Evolutionary conservation across 2,329 filamentous ascomycete genomes (phyloP), one percentile per base, ranked within the genome.

Genomic region (Hymenoscyphus linearis): DNA sequence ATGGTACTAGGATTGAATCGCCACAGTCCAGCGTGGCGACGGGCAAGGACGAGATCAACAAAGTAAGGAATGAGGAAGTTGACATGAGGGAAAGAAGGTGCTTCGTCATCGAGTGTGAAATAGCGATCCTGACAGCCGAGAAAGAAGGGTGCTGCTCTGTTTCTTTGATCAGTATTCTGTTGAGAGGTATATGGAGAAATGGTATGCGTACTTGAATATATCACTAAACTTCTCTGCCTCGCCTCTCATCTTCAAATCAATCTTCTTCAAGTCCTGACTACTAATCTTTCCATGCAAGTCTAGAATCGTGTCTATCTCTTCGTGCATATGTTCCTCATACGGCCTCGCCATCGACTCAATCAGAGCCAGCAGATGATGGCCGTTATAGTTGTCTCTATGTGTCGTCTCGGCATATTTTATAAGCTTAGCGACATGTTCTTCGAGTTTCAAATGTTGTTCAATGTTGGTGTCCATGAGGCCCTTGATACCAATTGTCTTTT

Each of bases 391-490:
- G 5, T 69, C 65, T 4, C 65, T 65, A 14, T 54, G 44, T 2
- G 69, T 71, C 5, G 52, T 61, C 40, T 68, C 58, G 9, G 67
- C 61, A 56, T 74, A 75, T n/a, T 60, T 62, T 7, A 68, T 58
- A 26, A 72, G 69, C 7, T 64, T 64, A 16, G 69, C 64, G 37
- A 76, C 52, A 7, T 70, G 69, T 2, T 57, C 56, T 5, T 75
- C 72, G 50, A 76, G 74, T 2, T 66, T 60, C 34, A 70, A 64
- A 63, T 76, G 75, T 60, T 76, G 72, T 18, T 70, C 64, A n/a
- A 69, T 60, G 27, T 74, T 73, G 9, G 60, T 64, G 2, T 70
- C 66, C 74, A 76, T 76, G 2, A 74, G 31, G 1, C 69, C 71
- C 0, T 66, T 65, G 31, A 68, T 65, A 6, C 69, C 67, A 7